phyloP scores from a whole-genome alignment of 805 yeast genomes.

The Clavispora santaluciae region DNA sequence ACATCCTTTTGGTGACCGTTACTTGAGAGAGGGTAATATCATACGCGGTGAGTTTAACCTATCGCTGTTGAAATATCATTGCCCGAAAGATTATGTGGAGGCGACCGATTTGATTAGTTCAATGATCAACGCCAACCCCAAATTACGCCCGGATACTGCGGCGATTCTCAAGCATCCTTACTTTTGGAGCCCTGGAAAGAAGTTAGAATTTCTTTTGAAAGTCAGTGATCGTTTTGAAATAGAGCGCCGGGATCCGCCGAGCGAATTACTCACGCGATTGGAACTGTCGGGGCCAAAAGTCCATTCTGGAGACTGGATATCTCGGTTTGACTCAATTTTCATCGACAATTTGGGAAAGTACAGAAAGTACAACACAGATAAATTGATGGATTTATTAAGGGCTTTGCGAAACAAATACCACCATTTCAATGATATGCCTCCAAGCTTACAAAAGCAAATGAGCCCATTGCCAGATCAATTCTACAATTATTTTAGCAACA shows the following conservation, averaged over 20 bases:
- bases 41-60: slow-evolving; percentile 59
- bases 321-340: slow-evolving; percentile 63
- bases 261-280: slow-evolving; percentile 48
- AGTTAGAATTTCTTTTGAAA: slow-evolving; percentile 76
- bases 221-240: slow-evolving; percentile 90
- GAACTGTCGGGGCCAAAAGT: slow-evolving; percentile 40
- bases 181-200: slow-evolving; percentile 74
- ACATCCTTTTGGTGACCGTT: slow-evolving; percentile 96
- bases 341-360: slow-evolving; percentile 85
- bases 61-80: slow-evolving; percentile 39
- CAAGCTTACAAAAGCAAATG: slow-evolving; percentile 55
- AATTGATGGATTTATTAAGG: slow-evolving; percentile 78
- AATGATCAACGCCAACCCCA: slow-evolving; percentile 72
- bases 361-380: slow-evolving; percentile 76
- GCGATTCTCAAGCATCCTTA: slow-evolving; percentile 76
- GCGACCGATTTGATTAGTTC: slow-evolving; percentile 64
- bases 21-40: slow-evolving; percentile 83
- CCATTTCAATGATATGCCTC: slow-evolving; percentile 88
- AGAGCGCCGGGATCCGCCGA: slow-evolving; percentile 76
- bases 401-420: slow-evolving; percentile 92
- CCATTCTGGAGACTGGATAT: slow-evolving; percentile 71
- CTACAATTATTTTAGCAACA: slow-evolving; percentile 63
- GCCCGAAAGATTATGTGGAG: slow-evolving; percentile 48
- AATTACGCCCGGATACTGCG: slow-evolving; percentile 63
- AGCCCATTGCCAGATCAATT: slow-evolving; percentile 83